phyloP scores from a whole-genome alignment of 139 green algal genomes.

The Zygnema cylindricum region DNA sequence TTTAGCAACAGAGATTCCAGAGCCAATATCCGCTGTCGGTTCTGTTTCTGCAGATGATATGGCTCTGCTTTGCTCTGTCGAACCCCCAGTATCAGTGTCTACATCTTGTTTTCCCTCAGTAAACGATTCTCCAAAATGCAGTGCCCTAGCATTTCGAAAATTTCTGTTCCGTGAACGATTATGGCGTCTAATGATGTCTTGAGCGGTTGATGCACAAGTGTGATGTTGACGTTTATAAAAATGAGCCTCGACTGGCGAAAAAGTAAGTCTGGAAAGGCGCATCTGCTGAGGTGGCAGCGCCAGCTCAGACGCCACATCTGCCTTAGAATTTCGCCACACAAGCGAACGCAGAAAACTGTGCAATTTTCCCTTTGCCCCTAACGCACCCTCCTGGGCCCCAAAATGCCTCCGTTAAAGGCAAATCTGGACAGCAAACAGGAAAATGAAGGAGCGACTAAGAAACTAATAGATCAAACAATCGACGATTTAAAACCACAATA shows the following conservation, averaged over 20 bases:
- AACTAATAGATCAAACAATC: not conserved
- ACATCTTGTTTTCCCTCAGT: not conserved
- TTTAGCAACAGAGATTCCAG: no score
- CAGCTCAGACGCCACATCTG: slow-evolving; percentile 82
- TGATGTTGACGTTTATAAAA: slow-evolving; percentile 85
- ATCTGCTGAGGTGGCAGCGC: slow-evolving; percentile 76
- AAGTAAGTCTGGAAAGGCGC: slow-evolving; percentile 67
- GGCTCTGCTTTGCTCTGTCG: no score
- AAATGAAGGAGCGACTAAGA: not conserved
- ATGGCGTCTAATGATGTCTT: slow-evolving; percentile 60
- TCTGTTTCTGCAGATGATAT: no score
- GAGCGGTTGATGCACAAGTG: slow-evolving; percentile 67
- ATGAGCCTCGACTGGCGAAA: slow-evolving; percentile 84
- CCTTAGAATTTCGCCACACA: slow-evolving; percentile 86
- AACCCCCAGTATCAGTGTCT: no score
- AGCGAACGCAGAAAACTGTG: slow-evolving; percentile 72
- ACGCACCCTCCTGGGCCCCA: slow-evolving; percentile 12
- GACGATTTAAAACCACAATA: not conserved
- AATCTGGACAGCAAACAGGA: not conserved
- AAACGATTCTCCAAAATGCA: not conserved
- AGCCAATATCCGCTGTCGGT: no score
- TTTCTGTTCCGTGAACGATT: not conserved
- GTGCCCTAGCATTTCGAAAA: not conserved
- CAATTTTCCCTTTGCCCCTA: slow-evolving; percentile 52
- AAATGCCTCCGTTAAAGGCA: no score